Percentiles rank a stretch among this genome's conserved stretches.
Evolutionary conservation across 306 rosid species (phyloP).

Genomic region (Acacia crassicarpa): DNA sequence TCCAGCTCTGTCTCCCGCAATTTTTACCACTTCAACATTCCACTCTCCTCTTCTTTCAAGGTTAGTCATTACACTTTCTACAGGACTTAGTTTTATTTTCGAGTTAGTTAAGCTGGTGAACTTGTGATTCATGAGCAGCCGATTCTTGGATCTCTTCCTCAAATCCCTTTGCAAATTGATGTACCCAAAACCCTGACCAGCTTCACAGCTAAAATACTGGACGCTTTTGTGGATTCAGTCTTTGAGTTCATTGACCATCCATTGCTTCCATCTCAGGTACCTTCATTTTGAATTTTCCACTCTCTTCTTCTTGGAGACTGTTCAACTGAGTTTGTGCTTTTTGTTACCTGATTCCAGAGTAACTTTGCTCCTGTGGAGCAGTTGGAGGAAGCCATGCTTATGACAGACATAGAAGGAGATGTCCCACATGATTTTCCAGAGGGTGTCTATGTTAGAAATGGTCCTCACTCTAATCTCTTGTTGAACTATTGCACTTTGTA

Average conservation of each 20-base stretch:
- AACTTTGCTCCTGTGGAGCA: conserved; percentile 53
- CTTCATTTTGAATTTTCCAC: not conserved
- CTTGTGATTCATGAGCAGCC: conserved; percentile 27
- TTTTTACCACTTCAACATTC: not conserved
- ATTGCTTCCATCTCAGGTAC: conserved; percentile 47
- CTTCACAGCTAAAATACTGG: conserved; percentile 32
- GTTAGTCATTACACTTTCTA: not conserved
- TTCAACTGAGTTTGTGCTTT: not conserved
- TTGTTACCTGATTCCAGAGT: conserved; percentile 17
- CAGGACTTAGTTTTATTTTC: not conserved
- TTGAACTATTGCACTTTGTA: conserved; percentile 3
- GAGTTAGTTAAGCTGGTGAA: not conserved
- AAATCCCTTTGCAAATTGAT: conserved; percentile 17
- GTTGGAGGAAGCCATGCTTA: conserved; percentile 35
- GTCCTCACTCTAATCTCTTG: not conserved
- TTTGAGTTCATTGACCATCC: conserved; percentile 49
- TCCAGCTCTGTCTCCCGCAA: not conserved
- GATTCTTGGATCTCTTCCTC: conserved; percentile 22
- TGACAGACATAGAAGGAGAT: conserved; percentile 39
- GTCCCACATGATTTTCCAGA: conserved; percentile 51
- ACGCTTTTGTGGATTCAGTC: conserved; percentile 51
- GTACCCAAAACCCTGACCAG: conserved; percentile 22
- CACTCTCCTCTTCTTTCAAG: not conserved
- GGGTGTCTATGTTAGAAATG: conserved; percentile 61
- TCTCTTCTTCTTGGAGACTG: not conserved